A percentile compares a stretch with the other conserved stretches of the same genome.
These are phyloP conservation scores for Colletotrichum acutatum DNA, from an alignment of 2,329 filamentous ascomycete genomes.

Conservation along the genomic window DNA sequence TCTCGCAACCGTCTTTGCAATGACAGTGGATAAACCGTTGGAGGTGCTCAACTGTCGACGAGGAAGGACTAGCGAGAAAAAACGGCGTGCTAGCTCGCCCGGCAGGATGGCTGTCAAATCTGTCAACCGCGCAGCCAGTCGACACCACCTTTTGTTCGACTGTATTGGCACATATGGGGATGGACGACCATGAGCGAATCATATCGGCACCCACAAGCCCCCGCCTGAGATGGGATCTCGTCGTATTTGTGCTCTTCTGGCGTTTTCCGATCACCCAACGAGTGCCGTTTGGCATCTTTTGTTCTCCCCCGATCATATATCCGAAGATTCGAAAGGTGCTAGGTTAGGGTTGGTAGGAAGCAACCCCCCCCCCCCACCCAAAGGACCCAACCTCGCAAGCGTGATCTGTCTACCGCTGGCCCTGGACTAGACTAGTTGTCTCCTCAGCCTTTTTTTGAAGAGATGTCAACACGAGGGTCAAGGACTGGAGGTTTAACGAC, in stretches of 20 bases:
- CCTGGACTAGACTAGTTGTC: constrained; percentile 19
- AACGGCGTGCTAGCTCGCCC: not conserved
- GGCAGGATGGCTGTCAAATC: constrained; percentile 1
- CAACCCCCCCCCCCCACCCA: not conserved
- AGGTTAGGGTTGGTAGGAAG: not conserved
- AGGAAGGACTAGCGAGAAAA: not conserved
- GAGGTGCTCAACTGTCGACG: not conserved
- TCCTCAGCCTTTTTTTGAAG: not conserved
- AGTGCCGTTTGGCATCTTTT: not conserved
- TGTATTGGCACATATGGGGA: not conserved
- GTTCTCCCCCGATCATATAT: not conserved
- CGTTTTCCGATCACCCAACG: constrained; percentile 7
- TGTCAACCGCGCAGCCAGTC: not conserved
- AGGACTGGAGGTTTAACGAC: not conserved
- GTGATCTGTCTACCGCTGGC: not conserved
- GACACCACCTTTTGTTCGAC: not conserved
- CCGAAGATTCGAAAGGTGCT: not conserved
- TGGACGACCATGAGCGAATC: constrained; percentile 3
- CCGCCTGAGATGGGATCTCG: not conserved
- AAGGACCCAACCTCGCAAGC: not conserved
- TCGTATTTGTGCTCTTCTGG: not conserved
- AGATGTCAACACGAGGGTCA: not conserved
- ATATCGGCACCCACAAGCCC: not conserved
- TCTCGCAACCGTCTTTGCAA: not conserved
- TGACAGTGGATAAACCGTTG: not conserved